These are phyloP conservation scores for Acanthamoeba royreba DNA, from an alignment of 208 protist species.

Conservation along the genomic window DNA sequence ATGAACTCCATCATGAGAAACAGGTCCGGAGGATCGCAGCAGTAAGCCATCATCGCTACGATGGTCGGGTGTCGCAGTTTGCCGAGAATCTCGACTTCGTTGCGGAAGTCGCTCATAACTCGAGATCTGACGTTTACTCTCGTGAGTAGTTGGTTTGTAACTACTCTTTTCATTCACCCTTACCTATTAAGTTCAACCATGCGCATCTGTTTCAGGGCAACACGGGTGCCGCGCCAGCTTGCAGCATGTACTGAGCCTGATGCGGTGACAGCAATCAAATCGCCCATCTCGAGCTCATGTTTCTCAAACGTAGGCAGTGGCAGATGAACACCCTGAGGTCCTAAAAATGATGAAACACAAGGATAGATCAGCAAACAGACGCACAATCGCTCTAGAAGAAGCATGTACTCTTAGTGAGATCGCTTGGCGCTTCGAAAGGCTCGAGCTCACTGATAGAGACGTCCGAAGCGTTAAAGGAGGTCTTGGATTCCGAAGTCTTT, in stretches of 20 bases:
- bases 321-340: background rate
- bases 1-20: slow-evolving; percentile 21
- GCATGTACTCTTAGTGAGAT: background rate
- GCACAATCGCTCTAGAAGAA: background rate
- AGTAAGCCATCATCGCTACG: slow-evolving; percentile 62
- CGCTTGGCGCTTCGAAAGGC: background rate
- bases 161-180: too few species aligned
- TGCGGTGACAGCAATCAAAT: background rate
- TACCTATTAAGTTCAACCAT: slow-evolving; percentile 4
- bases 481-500: background rate
- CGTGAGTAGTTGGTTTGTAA: background rate
- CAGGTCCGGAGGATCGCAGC: background rate
- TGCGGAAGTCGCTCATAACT: slow-evolving; percentile 57
- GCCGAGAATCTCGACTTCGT: slow-evolving; percentile 66
- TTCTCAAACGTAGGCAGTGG: background rate
- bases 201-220: background rate
- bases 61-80: slow-evolving; percentile 63
- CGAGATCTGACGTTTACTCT: background rate
- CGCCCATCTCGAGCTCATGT: background rate
- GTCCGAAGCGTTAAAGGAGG: background rate
- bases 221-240: background rate
- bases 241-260: background rate
- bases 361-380: background rate
- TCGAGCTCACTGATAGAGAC: background rate
- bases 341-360: background rate